A percentile compares a stretch with the other conserved stretches of the same genome.
phyloP scores from a whole-genome alignment of 257 asterid species.

The Prunella vulgaris region DNA sequence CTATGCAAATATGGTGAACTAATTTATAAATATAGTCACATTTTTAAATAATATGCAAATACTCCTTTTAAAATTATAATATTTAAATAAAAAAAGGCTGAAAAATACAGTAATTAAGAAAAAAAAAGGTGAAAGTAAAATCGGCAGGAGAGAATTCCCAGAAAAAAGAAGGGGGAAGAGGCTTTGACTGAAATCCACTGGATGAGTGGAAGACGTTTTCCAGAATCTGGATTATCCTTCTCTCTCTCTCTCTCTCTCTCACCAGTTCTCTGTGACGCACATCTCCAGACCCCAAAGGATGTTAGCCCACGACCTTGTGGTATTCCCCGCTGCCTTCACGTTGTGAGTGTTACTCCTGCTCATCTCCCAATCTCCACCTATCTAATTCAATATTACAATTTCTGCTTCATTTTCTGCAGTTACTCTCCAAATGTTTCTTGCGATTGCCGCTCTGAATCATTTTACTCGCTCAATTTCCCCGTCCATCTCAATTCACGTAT shows the following conservation, averaged over 20 bases:
- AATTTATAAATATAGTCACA: too few species aligned
- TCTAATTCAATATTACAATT: background rate
- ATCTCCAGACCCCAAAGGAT: background rate
- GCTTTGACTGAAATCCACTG: background rate
- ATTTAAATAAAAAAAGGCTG: too few species aligned
- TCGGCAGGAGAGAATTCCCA: background rate
- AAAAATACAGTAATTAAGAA: too few species aligned
- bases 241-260: background rate
- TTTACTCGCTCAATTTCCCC: slow-evolving; percentile 17
- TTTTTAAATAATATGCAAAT: too few species aligned
- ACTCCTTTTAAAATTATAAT: too few species aligned
- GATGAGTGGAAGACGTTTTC: background rate
- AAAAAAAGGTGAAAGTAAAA: background rate
- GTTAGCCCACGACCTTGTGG: slow-evolving; percentile 23
- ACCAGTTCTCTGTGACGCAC: background rate
- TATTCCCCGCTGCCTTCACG: slow-evolving; percentile 23
- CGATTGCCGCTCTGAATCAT: slow-evolving; percentile 27
- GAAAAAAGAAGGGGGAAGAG: background rate
- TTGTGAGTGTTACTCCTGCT: slow-evolving; percentile 20
- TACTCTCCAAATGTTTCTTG: slow-evolving; percentile 28
- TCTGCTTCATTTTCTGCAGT: slow-evolving; percentile 22
- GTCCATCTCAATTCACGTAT: slow-evolving; percentile 8
- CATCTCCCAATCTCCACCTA: background rate
- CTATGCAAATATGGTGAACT: too few species aligned
- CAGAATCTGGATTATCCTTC: background rate